These are phyloP conservation scores for Aspergillus persii DNA, from an alignment of 2,329 filamentous ascomycete species.

Conservation along the genomic window DNA sequence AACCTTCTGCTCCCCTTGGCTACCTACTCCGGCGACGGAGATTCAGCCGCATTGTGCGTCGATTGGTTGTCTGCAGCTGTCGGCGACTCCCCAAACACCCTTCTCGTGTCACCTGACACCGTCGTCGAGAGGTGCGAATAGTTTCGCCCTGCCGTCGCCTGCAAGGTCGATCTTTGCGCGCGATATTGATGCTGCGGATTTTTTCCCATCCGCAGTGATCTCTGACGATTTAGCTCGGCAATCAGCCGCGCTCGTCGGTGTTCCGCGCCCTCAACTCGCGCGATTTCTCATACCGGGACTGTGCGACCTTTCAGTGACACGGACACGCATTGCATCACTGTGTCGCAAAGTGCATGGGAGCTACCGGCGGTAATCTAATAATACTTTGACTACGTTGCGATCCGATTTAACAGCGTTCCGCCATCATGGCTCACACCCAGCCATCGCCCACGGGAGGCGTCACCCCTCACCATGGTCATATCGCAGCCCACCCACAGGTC, in stretches of 20 bases:
- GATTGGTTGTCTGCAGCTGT: slow-evolving; percentile 1
- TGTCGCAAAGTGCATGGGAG: slow-evolving; percentile 26
- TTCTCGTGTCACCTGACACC: background rate
- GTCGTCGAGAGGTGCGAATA: slow-evolving; percentile 1
- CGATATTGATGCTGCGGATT: background rate
- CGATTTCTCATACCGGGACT: slow-evolving; percentile 15
- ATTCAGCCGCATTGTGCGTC: background rate
- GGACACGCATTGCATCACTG: slow-evolving; percentile 30
- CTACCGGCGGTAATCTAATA: slow-evolving; percentile 8
- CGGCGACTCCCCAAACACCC: background rate
- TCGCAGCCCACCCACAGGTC: slow-evolving; percentile 32
- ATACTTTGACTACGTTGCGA: slow-evolving; percentile 7
- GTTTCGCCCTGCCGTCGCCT: background rate
- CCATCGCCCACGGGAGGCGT: slow-evolving; percentile 76
- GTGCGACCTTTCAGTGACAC: slow-evolving; percentile 20
- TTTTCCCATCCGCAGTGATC: background rate
- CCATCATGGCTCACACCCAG: slow-evolving; percentile 71
- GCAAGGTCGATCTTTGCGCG: background rate
- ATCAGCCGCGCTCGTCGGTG: background rate
- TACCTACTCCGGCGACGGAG: too few species aligned
- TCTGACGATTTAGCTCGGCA: background rate
- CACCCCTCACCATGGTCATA: slow-evolving; percentile 56
- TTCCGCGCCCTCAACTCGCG: slow-evolving; percentile 12
- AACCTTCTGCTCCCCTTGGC: too few species aligned
- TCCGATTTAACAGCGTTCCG: slow-evolving; percentile 6